These are phyloP conservation scores for Pseudonitzschia multiseries DNA, from an alignment of 108 stramenopile species.

Conservation along the genomic window DNA sequence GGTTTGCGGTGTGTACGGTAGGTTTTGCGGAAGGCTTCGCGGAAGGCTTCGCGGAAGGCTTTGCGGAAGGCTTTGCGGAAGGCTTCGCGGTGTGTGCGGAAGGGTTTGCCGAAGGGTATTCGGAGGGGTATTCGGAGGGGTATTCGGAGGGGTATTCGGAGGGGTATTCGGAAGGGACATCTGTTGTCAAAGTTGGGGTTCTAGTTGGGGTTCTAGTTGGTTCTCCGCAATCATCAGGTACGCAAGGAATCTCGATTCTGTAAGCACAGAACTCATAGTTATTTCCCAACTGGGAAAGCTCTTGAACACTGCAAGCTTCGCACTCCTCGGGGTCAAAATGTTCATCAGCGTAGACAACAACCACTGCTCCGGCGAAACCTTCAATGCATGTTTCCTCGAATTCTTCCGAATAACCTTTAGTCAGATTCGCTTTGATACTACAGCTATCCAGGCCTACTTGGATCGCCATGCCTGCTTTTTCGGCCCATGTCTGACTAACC, in stretches of 20 bases:
- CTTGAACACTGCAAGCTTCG: background rate
- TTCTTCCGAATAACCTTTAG: background rate
- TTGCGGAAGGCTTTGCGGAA: no score
- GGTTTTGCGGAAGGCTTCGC: no score
- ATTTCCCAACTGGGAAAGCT: background rate
- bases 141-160: no score
- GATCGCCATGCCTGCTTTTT: background rate
- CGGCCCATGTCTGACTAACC: background rate
- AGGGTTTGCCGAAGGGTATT: no score
- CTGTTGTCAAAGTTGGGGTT: background rate
- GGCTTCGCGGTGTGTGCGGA: no score
- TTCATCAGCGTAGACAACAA: background rate
- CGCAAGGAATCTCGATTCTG: conserved; percentile 11
- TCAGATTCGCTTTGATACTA: background rate
- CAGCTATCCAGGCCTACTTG: background rate
- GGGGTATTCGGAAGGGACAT: no score
- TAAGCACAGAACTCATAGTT: conserved; percentile 6
- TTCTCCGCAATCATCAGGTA: background rate
- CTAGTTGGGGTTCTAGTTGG: conserved; percentile 5
- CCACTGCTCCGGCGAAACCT: background rate
- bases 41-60: no score
- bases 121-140: no score
- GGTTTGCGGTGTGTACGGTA: no score
- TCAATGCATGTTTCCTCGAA: background rate
- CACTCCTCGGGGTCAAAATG: background rate